phyloP scores from a whole-genome alignment of 1,284 basidiomycete genomes.

The Cryptococcus maquisensis region DNA sequence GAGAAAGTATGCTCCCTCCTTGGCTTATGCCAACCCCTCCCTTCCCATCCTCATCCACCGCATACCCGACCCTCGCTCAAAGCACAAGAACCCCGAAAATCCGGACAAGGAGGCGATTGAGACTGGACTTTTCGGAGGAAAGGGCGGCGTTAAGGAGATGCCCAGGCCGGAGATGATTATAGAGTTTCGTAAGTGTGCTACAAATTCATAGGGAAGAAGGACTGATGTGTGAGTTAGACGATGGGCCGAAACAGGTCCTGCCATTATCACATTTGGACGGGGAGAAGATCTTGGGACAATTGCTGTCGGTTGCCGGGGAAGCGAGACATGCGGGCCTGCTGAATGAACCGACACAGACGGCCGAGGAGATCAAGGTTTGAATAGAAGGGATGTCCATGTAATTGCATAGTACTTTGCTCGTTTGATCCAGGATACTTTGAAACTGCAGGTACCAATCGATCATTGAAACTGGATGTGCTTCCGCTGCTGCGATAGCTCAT shows the following conservation, averaged over 20 bases:
- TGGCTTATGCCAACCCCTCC: constrained; percentile 42
- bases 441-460: too few species aligned
- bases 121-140: neutral
- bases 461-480: too few species aligned
- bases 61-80: constrained; percentile 26
- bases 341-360: neutral
- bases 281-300: constrained; percentile 22
- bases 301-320: constrained; percentile 16
- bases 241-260: constrained; percentile 18
- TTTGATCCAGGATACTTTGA: too few species aligned
- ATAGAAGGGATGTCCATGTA: neutral
- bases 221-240: too few species aligned
- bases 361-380: neutral
- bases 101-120: neutral
- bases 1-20: constrained; percentile 27
- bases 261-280: constrained; percentile 23
- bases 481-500: too few species aligned
- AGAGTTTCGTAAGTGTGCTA: constrained; percentile 25
- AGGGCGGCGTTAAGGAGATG: neutral
- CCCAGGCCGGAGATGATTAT: constrained; percentile 24
- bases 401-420: too few species aligned
- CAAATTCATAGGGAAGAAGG: too few species aligned
- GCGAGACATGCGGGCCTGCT: neutral
- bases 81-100: constrained; percentile 7
- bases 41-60: constrained; percentile 29